A percentile compares a stretch with the other conserved stretches of the same genome.
phyloP scores from a whole-genome alignment of 2,329 filamentous ascomycete genomes.

The Trichoderma sp. region DNA sequence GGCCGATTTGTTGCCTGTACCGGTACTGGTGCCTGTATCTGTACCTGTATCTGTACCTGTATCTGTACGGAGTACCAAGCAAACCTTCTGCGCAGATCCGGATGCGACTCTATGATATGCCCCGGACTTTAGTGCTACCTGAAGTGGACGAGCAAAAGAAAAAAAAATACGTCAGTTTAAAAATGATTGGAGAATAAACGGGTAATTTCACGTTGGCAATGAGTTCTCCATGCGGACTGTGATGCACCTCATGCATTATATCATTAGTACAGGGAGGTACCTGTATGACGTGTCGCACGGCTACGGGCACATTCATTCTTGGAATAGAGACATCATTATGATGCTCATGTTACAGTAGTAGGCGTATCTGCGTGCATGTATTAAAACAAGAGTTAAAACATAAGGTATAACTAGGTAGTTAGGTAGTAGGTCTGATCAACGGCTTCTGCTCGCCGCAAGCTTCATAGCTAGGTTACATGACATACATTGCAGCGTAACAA shows the following conservation, averaged over 20 bases:
- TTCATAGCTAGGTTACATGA: conserved; percentile 9
- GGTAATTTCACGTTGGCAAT: neutral
- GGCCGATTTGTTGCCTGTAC: neutral
- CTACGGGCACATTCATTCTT: neutral
- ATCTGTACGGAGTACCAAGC: neutral
- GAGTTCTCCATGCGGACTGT: neutral
- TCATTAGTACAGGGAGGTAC: neutral
- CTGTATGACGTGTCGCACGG: neutral
- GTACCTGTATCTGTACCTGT: neutral
- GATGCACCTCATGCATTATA: neutral
- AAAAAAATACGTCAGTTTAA: neutral
- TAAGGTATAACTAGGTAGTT: neutral
- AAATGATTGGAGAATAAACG: neutral
- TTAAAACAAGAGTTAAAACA: conserved; percentile 1
- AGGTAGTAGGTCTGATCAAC: neutral
- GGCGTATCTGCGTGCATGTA: neutral
- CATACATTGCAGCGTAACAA: conserved; percentile 14
- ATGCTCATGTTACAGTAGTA: neutral
- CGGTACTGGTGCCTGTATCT: neutral
- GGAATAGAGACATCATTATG: neutral
- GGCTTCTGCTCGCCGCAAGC: neutral
- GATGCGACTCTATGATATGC: neutral
- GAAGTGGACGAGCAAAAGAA: neutral
- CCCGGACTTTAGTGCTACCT: neutral
- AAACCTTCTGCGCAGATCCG: conserved; percentile 1